Percentiles rank a stretch among this genome's conserved stretches.
Conservation (phyloP, 805 yeast species). For the Scheffersomyces ergatensis region DNA sequence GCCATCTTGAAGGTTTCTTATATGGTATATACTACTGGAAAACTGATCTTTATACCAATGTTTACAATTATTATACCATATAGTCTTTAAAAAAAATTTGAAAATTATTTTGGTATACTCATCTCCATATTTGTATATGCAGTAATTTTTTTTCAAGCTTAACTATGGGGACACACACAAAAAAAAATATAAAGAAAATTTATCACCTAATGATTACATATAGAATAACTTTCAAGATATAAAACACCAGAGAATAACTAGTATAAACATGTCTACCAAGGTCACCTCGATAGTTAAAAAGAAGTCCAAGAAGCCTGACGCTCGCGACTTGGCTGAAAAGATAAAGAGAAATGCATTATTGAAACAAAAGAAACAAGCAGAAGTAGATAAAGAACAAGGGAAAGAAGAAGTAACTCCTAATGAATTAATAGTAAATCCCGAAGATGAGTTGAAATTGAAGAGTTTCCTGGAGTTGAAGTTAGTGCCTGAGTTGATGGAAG, state of each 20-base stretch:
- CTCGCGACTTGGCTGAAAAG: constrained; percentile 55
- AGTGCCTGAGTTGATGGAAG: constrained; percentile 76
- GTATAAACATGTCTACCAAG: not conserved
- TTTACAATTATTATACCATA: not conserved
- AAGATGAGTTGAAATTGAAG: constrained; percentile 22
- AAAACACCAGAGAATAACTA: not conserved
- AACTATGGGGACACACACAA: no score
- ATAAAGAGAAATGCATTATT: constrained; percentile 38
- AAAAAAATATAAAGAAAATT: not conserved
- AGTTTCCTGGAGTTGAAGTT: constrained; percentile 59
- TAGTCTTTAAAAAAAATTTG: not conserved
- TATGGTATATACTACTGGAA: no score
- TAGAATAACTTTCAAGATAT: not conserved
- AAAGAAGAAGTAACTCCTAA: constrained; percentile 1
- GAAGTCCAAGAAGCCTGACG: constrained; percentile 26
- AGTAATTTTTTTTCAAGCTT: no score
- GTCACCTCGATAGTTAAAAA: constrained; percentile 9
- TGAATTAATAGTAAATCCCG: constrained; percentile 10
- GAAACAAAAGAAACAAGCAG: constrained; percentile 12
- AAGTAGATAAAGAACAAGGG: constrained; percentile 2
- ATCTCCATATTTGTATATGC: not conserved
- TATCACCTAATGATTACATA: not conserved
- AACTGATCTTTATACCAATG: no score
- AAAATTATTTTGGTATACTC: not conserved
- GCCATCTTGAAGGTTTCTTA: constrained; percentile 23